Conservation (phyloP, 768 basidiomycete species). For the Amyloporia xantha region DNA sequence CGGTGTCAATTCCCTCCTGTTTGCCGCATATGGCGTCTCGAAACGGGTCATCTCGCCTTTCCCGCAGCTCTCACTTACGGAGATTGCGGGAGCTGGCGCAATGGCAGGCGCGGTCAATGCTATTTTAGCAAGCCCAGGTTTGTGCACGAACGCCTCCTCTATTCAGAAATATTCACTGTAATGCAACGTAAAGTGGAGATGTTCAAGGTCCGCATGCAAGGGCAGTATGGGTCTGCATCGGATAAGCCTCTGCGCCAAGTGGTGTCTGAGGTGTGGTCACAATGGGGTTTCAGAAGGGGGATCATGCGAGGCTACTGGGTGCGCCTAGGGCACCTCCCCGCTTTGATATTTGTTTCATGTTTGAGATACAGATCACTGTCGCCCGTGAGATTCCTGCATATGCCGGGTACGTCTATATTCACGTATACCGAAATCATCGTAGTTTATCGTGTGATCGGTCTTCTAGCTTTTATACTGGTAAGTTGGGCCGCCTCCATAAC, state of each 20-base stretch:
- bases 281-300: slow-evolving; percentile 83
- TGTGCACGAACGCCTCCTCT: slow-evolving; percentile 10
- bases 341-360: not conserved
- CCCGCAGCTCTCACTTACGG: slow-evolving; percentile 69
- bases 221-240: slow-evolving; percentile 75
- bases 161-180: not conserved
- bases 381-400: slow-evolving; percentile 94
- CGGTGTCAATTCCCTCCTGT: slow-evolving; percentile 92
- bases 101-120: slow-evolving; percentile 93
- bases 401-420: slow-evolving; percentile 65
- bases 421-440: too few species aligned
- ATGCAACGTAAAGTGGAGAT: slow-evolving; percentile 64
- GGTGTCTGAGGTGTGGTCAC: slow-evolving; percentile 74
- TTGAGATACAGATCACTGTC: slow-evolving; percentile 68
- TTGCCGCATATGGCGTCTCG: slow-evolving; percentile 83
- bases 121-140: slow-evolving; percentile 85
- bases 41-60: slow-evolving; percentile 84
- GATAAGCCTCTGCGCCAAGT: slow-evolving; percentile 76
- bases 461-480: not conserved
- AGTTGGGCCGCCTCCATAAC: too few species aligned
- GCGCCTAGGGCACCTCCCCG: slow-evolving; percentile 11
- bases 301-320: slow-evolving; percentile 99
- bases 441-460: not conserved
- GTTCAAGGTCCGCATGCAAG: slow-evolving; percentile 99
- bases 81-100: slow-evolving; percentile 79